Base-by-base conservation (phyloP, 2,329 filamentous ascomycete species). In the Verticillium alfalfae region DNA sequence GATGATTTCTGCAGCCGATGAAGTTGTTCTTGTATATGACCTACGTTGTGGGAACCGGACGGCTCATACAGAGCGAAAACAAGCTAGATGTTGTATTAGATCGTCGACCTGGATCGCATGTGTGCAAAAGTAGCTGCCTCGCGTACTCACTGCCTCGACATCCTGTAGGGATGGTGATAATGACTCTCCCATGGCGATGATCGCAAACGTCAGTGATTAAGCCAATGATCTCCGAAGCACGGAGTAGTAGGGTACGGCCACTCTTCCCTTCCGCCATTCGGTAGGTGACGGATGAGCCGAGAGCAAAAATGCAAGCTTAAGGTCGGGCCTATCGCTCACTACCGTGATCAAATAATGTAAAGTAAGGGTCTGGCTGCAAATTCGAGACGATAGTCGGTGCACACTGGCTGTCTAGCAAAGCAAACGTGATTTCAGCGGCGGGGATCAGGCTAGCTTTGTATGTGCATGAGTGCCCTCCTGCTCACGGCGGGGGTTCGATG, bases 1-100 rank as follows among this genome's bases (percentile, higher is more conserved):
- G 88, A 81, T 2, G 92, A 91, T 67, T 87, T 87, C 71, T 98
- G 95, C 18, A 97, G 79, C 34, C 82, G 81, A 65, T 95, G 91
- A 15, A 99, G 80, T 15, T 88, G 86, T 61, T 90, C 87, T 72
- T 98, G 91, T 57, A 82, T 81, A 22, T 73, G 75, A 12, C 78
- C 72, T 59, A 86, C 80, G 22, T 73, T 73, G 38, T 79, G 75
- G 49, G 82, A 79, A 0, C 77, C 62, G 38, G 80, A 82, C 37
- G 82, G 82, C 62, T 81, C 74, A 67, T 87, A 87, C 6, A 87
- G 75, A 10, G 80, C 78, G 62, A 80, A 71, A 56, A 87, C 80
- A 65, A 86, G 69, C 78, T 79, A 9, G 16, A 52, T 3, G 12
- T 15, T 18, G 13, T 10, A 38, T 39, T 22, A 52, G 62, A 31